phyloP scores from a whole-genome alignment of 2,329 filamentous ascomycete genomes.

The Neopestalotiopsis clavispora region DNA sequence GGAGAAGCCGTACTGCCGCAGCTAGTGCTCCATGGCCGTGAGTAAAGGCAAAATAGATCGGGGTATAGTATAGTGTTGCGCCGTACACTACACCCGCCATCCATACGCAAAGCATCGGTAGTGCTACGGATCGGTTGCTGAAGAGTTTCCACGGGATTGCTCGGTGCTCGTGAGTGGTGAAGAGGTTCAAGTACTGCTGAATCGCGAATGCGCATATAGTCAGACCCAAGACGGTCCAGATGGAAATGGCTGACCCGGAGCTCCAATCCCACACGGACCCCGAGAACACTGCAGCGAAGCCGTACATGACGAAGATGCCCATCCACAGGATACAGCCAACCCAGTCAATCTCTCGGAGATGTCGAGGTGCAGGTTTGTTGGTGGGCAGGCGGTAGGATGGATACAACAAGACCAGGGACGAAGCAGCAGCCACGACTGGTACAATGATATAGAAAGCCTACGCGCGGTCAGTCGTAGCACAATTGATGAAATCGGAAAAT shows the following conservation, averaged over 20 bases:
- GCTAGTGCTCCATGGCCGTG: constrained; percentile 44
- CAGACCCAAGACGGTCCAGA: constrained; percentile 52
- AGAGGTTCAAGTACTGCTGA: constrained; percentile 51
- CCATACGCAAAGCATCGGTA: constrained; percentile 47
- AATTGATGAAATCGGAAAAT: neutral
- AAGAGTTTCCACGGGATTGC: constrained; percentile 53
- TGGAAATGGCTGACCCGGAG: constrained; percentile 46
- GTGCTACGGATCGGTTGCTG: constrained; percentile 38
- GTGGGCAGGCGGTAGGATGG: constrained; percentile 39
- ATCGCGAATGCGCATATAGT: constrained; percentile 47
- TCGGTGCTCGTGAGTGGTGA: constrained; percentile 47
- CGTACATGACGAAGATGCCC: constrained; percentile 41
- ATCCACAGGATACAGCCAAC: constrained; percentile 36
- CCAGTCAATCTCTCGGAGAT: constrained; percentile 35
- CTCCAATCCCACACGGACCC: constrained; percentile 56
- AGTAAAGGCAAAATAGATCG: constrained; percentile 59
- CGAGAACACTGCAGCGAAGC: constrained; percentile 55
- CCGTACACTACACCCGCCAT: constrained; percentile 42
- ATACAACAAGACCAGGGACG: constrained; percentile 48
- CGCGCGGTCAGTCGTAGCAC: neutral
- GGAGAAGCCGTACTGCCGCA: constrained; percentile 48
- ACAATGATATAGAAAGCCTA: constrained; percentile 28
- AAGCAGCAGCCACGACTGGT: constrained; percentile 17
- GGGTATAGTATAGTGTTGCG: constrained; percentile 55
- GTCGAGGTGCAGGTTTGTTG: constrained; percentile 20